phyloP scores from a whole-genome alignment of 108 stramenopile genomes.

The Skeletonema costatum region DNA sequence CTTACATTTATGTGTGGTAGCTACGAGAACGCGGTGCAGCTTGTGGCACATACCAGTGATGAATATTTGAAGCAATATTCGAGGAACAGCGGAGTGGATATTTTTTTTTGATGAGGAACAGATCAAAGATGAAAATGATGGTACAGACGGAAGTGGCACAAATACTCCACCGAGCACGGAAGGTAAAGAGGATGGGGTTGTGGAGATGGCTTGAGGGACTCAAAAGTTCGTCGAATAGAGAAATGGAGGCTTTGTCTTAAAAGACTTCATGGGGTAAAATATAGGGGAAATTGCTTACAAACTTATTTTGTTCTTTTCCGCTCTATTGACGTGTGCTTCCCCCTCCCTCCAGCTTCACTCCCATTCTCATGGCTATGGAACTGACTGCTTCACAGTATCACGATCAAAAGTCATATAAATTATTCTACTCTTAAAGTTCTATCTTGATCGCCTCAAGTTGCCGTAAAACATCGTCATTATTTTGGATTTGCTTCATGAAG shows the following conservation, averaged over 20 bases:
- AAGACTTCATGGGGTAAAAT: too few relatives aligned
- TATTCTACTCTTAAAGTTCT: conserved; percentile 8
- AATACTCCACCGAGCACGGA: not conserved
- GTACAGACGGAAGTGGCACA: not conserved
- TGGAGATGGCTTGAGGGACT: not conserved
- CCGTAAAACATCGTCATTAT: conserved; percentile 73
- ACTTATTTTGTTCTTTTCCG: too few relatives aligned
- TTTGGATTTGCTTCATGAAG: conserved; percentile 79
- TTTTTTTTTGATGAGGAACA: not conserved
- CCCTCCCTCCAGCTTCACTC: not conserved
- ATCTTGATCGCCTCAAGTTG: conserved; percentile 57
- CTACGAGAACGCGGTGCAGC: conserved; percentile 18
- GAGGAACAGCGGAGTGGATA: not conserved
- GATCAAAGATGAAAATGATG: not conserved
- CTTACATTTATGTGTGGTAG: conserved; percentile 42
- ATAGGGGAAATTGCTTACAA: too few relatives aligned
- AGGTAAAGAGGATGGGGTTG: not conserved
- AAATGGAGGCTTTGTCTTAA: too few relatives aligned
- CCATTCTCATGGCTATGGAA: not conserved
- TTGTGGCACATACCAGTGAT: conserved; percentile 41
- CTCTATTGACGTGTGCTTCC: too few relatives aligned
- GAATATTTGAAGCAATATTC: conserved; percentile 29
- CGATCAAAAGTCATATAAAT: not conserved
- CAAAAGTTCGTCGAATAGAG: too few relatives aligned
- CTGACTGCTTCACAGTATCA: not conserved